These are phyloP conservation scores for Pontederia paniculata DNA, from an alignment of 176 grass and related monocot species.

Conservation along the genomic window DNA sequence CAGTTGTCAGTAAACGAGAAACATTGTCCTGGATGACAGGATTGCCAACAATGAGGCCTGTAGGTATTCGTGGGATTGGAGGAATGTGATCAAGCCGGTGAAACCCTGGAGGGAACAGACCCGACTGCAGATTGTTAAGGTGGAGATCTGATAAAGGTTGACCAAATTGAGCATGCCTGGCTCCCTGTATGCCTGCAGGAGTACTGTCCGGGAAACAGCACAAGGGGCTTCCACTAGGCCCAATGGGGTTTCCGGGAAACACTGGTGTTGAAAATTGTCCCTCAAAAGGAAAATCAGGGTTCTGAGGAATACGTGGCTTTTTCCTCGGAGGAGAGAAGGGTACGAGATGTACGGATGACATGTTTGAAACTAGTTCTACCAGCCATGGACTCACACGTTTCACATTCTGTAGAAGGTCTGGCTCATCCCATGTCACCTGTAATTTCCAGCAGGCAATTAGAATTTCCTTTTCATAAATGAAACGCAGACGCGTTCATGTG, in stretches of 20 bases:
- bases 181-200: slow-evolving; percentile 96
- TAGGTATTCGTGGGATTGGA: slow-evolving; percentile 21
- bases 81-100: slow-evolving; percentile 13
- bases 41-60: slow-evolving; percentile 23
- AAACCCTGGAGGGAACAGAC: slow-evolving; percentile 22
- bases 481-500: no score
- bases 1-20: slow-evolving; percentile 11
- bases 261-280: slow-evolving; percentile 20
- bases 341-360: slow-evolving; percentile 55
- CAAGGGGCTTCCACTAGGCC: slow-evolving; percentile 24
- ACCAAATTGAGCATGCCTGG: slow-evolving; percentile 80
- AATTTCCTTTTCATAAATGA: background rate
- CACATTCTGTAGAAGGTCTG: slow-evolving; percentile 79
- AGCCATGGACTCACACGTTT: slow-evolving; percentile 78
- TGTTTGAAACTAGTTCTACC: slow-evolving; percentile 65
- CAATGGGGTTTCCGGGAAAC: slow-evolving; percentile 2
- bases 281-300: slow-evolving; percentile 31
- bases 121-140: slow-evolving; percentile 38
- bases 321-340: slow-evolving; percentile 54
- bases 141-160: slow-evolving; percentile 50
- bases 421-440: slow-evolving; percentile 92
- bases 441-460: slow-evolving; percentile 11
- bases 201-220: slow-evolving; percentile 40
- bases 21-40: background rate
- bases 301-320: slow-evolving; percentile 48